These are phyloP conservation scores for Kwoniella shivajii DNA, from an alignment of 1,284 basidiomycete genomes.

Conservation along the genomic window DNA sequence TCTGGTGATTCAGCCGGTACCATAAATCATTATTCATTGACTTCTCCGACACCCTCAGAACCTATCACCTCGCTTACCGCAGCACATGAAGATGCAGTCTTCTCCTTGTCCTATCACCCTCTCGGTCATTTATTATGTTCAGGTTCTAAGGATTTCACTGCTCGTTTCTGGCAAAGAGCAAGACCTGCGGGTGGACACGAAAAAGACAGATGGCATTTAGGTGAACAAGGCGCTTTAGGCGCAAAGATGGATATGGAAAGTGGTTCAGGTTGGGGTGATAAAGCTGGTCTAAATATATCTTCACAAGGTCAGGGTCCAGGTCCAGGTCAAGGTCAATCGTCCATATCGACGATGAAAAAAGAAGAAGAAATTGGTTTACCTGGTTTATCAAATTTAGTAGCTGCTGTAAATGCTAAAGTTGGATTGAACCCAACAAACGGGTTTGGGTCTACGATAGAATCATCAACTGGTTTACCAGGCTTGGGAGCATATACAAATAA, in stretches of 20 bases:
- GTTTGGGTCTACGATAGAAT: neutral
- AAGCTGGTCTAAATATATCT: slow-evolving; percentile 9
- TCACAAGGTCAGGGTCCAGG: neutral
- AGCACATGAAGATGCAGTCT: slow-evolving; percentile 97
- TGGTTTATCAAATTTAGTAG: slow-evolving; percentile 23
- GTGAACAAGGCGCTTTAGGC: slow-evolving; percentile 41
- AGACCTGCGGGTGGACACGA: slow-evolving; percentile 63
- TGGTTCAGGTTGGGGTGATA: slow-evolving; percentile 31
- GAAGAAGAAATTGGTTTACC: slow-evolving; percentile 23
- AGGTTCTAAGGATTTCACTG: slow-evolving; percentile 95
- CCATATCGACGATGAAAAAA: slow-evolving; percentile 7
- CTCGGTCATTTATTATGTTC: slow-evolving; percentile 90
- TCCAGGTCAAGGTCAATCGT: neutral
- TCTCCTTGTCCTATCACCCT: slow-evolving; percentile 93
- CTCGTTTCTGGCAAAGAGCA: slow-evolving; percentile 95
- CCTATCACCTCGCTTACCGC: slow-evolving; percentile 82
- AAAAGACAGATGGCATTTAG: slow-evolving; percentile 58
- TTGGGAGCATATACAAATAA: slow-evolving; percentile 24
- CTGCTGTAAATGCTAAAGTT: slow-evolving; percentile 12
- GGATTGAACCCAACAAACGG: neutral
- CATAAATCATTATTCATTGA: slow-evolving; percentile 88
- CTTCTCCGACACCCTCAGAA: slow-evolving; percentile 49
- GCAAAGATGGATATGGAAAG: slow-evolving; percentile 57
- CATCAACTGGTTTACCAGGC: slow-evolving; percentile 24
- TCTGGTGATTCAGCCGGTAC: slow-evolving; percentile 93